Evolutionary conservation across 352 stramenopile species (phyloP).

Genomic region (Peronospora belbahrii): DNA sequence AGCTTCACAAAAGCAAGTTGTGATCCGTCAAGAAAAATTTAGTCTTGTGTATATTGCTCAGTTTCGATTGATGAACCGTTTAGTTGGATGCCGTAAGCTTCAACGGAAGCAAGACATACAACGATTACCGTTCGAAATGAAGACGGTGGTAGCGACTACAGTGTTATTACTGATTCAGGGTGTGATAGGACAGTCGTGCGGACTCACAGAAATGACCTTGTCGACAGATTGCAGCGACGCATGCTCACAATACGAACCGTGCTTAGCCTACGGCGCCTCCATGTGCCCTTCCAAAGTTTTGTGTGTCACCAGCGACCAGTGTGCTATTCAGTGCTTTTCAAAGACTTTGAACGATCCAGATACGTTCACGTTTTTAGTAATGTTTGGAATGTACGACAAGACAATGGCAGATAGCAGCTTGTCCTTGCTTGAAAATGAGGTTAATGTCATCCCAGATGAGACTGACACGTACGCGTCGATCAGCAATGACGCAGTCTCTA

Average conservation of each 20-base stretch:
- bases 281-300: conserved; percentile 22
- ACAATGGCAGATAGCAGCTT: conserved; percentile 4
- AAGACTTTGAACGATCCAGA: conserved; percentile 14
- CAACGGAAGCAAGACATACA: conserved; percentile 9
- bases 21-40: too few relatives aligned
- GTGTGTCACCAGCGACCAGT: conserved; percentile 21
- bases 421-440: conserved; percentile 10
- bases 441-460: conserved; percentile 10
- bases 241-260: conserved; percentile 43
- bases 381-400: conserved; percentile 33
- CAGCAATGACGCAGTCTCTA: conserved; percentile 30
- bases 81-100: not conserved
- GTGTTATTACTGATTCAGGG: conserved; percentile 18
- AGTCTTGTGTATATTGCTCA: too few relatives aligned
- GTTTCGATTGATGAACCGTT: conserved; percentile 4
- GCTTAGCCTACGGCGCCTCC: conserved; percentile 30
- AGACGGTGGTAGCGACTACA: conserved; percentile 1
- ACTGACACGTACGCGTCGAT: conserved; percentile 23
- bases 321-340: conserved; percentile 45
- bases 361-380: conserved; percentile 47
- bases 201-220: conserved; percentile 19
- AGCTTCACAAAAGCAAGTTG: not conserved
- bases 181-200: conserved; percentile 10
- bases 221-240: conserved; percentile 36
- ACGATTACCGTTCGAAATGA: conserved; percentile 1